phyloP scores from a whole-genome alignment of 768 basidiomycete species.

The Gautieria morchelliformis region DNA sequence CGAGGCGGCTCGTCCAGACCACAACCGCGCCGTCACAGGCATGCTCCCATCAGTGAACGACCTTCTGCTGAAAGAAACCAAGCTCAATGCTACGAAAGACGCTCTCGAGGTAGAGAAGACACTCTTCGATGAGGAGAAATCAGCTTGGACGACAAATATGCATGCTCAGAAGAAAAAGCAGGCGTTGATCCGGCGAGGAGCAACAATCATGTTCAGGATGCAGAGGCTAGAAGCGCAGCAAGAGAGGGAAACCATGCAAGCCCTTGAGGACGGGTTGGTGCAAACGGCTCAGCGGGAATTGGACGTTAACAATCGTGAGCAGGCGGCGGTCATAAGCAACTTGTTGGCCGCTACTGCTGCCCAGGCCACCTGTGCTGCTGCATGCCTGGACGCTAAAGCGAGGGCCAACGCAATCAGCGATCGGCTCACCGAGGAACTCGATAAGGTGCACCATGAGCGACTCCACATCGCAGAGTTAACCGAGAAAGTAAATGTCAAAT shows the following conservation, averaged over 20 bases:
- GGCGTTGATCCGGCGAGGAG: background rate
- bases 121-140: background rate
- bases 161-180: background rate
- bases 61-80: background rate
- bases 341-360: background rate
- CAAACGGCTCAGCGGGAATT: background rate
- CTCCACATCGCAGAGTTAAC: background rate
- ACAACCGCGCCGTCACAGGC: background rate
- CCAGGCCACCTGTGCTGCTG: background rate
- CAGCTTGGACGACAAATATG: background rate
- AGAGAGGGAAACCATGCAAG: slow-evolving; percentile 16
- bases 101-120: background rate
- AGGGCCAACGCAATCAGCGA: background rate
- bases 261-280: background rate
- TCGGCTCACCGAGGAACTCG: background rate
- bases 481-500: background rate
- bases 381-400: background rate
- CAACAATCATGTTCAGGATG: background rate
- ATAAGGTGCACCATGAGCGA: background rate
- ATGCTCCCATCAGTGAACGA: background rate
- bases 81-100: background rate
- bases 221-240: background rate
- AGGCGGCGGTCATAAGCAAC: background rate
- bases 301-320: background rate
- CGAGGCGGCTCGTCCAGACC: background rate